Evolutionary conservation across 2,329 filamentous ascomycete species (phyloP), one percentile per base, ranked within the genome.

Genomic region (Curvularia spicifera): DNA sequence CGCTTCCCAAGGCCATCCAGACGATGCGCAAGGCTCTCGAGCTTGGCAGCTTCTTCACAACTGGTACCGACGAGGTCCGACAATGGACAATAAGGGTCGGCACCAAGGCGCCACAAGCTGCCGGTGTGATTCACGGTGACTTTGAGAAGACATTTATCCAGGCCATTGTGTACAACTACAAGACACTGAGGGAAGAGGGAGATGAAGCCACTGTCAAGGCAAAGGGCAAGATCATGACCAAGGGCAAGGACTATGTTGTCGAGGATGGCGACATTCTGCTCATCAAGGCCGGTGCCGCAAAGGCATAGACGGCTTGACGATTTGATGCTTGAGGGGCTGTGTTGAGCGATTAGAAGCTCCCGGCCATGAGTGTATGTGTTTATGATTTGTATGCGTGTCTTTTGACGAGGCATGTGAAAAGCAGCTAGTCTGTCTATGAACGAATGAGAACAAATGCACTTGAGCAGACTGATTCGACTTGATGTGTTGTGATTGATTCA

Each of bases 101-200:
- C 70, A 97, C 90, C 76, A 99, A 99, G 84, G 95, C 95, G n/a
- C 95, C 95, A 18, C 91, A 96, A 75, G 95, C 95, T 46, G 95
- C 95, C 37, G 95, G 95, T 84, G 95, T 99, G 63, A 99, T 99
- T 69, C 95, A 99, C 81, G 91, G 89, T 67, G 95, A 99, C 78
- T 98, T 99, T 68, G 95, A 99, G 80, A 99, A 99, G 88, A 99
- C 96, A 0, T 99, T 99, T 77, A 99, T 99, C 71, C 96, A 99
- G 81, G 90, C 85, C 63, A 85, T 99, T 64, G 93, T 97, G 29
- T 98, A 96, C 82, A 98, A 97, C 82, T 99, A 87, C 80, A 83
- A 77, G 26, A 81, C 85, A 2, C 82, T 99, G 53, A 92, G 89
- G 81, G 95, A 98, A 80, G 82, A 91, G 48, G 94, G 94, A 51